Evolutionary conservation across 139 green algal genomes (phyloP).

Genomic region (Chlorella sp.): DNA sequence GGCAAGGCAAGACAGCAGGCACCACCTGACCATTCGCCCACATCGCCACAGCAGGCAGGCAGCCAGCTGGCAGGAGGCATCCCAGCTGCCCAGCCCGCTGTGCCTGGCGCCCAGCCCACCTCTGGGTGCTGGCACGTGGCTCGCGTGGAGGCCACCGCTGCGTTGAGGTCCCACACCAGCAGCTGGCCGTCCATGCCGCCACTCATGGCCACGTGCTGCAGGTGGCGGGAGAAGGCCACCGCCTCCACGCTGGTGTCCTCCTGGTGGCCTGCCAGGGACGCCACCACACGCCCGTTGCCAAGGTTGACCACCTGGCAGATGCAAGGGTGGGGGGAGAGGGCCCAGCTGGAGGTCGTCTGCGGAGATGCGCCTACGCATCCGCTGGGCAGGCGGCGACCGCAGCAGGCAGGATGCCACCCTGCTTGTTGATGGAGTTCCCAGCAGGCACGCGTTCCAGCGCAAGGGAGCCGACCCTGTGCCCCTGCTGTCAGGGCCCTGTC

Average conservation of each 20-base stretch:
- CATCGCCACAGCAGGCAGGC: too few relatives aligned
- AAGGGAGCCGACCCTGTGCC: too few relatives aligned
- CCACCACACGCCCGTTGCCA: conserved; percentile 28
- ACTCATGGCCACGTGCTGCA: conserved; percentile 65
- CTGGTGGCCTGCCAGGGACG: conserved; percentile 65
- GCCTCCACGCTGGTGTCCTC: conserved; percentile 78
- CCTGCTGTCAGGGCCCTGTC: too few relatives aligned
- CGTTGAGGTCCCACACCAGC: conserved; percentile 79
- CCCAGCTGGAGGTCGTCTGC: too few relatives aligned
- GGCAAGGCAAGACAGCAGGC: too few relatives aligned
- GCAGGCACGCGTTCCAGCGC: too few relatives aligned
- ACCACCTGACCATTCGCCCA: too few relatives aligned
- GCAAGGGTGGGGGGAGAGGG: background rate
- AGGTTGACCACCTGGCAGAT: conserved; percentile 19
- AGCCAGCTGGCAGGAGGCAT: background rate
- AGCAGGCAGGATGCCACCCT: too few relatives aligned
- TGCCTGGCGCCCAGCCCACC: too few relatives aligned
- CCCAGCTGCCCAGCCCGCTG: background rate
- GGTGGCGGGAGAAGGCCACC: conserved; percentile 62
- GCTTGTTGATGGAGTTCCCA: too few relatives aligned
- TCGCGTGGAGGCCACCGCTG: conserved; percentile 35
- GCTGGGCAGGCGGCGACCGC: too few relatives aligned
- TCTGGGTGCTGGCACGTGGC: conserved; percentile 72
- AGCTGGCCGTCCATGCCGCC: conserved; percentile 81
- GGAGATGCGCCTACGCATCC: too few relatives aligned